These are phyloP conservation scores for Rosa hybrid DNA, from an alignment of 331 rosid species.

Conservation along the genomic window DNA sequence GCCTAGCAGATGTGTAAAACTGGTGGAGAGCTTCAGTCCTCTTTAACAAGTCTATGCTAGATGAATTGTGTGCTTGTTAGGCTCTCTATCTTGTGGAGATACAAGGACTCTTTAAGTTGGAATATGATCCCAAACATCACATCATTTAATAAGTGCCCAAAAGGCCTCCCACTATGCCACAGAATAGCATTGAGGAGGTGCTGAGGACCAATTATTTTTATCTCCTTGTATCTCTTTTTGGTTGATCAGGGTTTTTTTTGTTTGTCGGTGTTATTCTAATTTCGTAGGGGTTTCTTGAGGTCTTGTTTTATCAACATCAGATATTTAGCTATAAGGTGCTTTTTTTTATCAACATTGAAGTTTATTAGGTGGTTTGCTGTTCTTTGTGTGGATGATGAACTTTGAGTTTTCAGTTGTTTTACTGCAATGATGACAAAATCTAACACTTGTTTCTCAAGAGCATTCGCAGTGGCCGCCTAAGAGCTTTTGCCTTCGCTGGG, in stretches of 20 bases:
- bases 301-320: slow-evolving; percentile 59
- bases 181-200: background rate
- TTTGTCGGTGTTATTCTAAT: background rate
- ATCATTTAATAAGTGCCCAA: background rate
- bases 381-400: background rate
- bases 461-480: slow-evolving; percentile 3
- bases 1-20: background rate
- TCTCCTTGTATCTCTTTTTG: background rate
- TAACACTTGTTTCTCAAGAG: slow-evolving; percentile 18
- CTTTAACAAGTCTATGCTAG: background rate
- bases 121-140: background rate
- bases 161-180: background rate
- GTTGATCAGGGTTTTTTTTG: background rate
- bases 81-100: background rate
- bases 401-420: background rate
- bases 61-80: background rate
- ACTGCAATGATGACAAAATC: background rate
- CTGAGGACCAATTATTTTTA: background rate
- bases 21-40: background rate
- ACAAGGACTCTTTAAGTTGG: background rate
- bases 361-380: background rate
- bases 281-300: slow-evolving; percentile 38
- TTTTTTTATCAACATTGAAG: background rate
- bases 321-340: slow-evolving; percentile 72
- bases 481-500: slow-evolving; percentile 57